A percentile compares a stretch with the other conserved stretches of the same genome.
Conservation (phyloP, 2,329 filamentous ascomycete genomes). For the Daldinia eschscholtzii region DNA sequence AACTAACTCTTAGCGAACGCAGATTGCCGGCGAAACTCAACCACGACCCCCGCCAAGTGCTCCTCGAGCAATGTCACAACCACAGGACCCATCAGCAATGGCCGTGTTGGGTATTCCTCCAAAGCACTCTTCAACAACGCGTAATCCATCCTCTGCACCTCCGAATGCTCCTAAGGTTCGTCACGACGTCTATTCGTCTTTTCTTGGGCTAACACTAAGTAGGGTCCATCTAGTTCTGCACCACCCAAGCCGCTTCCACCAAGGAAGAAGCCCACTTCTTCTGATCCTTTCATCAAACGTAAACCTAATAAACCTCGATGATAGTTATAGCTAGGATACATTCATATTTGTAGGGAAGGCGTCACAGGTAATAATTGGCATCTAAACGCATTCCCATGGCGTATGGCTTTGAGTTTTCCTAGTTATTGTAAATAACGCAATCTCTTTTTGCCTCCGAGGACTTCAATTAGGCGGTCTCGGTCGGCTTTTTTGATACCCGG, state of each 20-base stretch:
- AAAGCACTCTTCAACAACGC: slow-evolving; percentile 28
- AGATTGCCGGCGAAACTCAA: slow-evolving; percentile 44
- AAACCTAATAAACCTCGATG: slow-evolving; percentile 48
- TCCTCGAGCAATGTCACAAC: slow-evolving; percentile 48
- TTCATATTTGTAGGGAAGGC: slow-evolving; percentile 9
- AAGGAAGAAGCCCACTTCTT: slow-evolving; percentile 32
- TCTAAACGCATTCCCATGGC: slow-evolving; percentile 30
- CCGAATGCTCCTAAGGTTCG: slow-evolving; percentile 45
- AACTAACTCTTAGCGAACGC: slow-evolving; percentile 26
- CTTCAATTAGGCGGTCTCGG: slow-evolving; percentile 11
- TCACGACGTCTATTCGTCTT: slow-evolving; percentile 8
- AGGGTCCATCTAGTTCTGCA: slow-evolving; percentile 45
- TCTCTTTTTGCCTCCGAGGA: slow-evolving; percentile 1
- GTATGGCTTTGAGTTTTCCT: slow-evolving; percentile 13
- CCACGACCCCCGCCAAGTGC: slow-evolving; percentile 45
- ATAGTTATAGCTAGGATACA: background rate
- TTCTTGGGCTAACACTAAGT: slow-evolving; percentile 35
- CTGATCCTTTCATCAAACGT: slow-evolving; percentile 49
- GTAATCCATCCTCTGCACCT: slow-evolving; percentile 30
- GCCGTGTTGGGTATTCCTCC: slow-evolving; percentile 47
- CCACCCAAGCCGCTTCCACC: slow-evolving; percentile 38
- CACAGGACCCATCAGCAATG: slow-evolving; percentile 51
- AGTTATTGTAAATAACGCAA: slow-evolving; percentile 10
- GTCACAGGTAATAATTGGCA: slow-evolving; percentile 2
- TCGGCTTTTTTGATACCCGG: slow-evolving; percentile 27